These are phyloP conservation scores for Cryphonectria naterciae DNA, from an alignment of 2,329 filamentous ascomycete genomes.

Conservation along the genomic window DNA sequence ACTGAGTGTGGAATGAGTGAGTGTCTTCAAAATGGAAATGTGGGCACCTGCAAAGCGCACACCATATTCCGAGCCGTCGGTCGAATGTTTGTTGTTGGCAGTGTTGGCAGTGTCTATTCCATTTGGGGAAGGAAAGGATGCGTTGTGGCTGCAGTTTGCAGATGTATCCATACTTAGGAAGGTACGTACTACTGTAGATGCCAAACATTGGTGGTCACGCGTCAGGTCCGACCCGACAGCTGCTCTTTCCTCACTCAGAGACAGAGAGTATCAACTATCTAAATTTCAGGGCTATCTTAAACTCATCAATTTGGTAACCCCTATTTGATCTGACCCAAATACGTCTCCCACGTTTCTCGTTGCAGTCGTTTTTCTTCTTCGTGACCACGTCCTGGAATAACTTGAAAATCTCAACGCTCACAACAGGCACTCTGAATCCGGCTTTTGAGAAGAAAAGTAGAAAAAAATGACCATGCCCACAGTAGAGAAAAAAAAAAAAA, in stretches of 20 bases:
- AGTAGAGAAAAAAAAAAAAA: neutral
- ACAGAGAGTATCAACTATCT: neutral
- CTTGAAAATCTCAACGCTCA: conserved; percentile 2
- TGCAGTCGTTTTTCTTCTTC: neutral
- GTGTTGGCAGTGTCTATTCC: neutral
- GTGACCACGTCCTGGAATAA: neutral
- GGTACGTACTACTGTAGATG: neutral
- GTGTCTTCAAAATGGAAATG: neutral
- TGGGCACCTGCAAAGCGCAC: neutral
- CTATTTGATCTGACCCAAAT: neutral
- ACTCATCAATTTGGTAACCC: neutral
- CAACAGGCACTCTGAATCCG: neutral
- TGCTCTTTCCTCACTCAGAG: neutral
- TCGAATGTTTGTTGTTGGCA: neutral
- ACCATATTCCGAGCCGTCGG: conserved; percentile 10
- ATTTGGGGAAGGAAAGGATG: neutral
- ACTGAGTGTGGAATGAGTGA: neutral
- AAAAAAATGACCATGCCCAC: neutral
- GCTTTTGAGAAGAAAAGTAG: neutral
- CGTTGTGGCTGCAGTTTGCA: neutral
- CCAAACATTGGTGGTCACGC: neutral
- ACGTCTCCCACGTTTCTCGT: neutral
- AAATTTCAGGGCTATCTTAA: neutral
- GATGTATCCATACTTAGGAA: too few relatives aligned
- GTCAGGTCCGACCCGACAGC: neutral